Conservation (phyloP, 2,329 filamentous ascomycete species). For the Colletotrichum magnum region DNA sequence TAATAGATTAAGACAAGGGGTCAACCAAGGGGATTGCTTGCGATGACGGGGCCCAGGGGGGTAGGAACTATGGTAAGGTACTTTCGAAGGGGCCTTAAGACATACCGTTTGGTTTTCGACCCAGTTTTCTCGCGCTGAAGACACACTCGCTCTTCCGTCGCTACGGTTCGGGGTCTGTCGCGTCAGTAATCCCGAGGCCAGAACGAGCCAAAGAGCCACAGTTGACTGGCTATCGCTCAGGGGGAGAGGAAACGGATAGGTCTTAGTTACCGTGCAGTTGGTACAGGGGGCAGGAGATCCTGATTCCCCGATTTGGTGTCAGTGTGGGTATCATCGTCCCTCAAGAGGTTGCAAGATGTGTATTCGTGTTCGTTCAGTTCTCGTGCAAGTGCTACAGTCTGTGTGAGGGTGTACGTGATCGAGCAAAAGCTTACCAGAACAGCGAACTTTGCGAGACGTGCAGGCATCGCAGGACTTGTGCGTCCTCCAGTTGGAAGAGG, state of each 20-base stretch:
- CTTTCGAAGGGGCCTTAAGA: not conserved
- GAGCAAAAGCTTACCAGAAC: slow-evolving; percentile 47
- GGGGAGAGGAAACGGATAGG: too few relatives aligned
- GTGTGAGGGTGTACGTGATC: too few relatives aligned
- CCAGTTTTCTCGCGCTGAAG: slow-evolving; percentile 45
- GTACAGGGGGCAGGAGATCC: slow-evolving; percentile 43
- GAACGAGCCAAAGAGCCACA: slow-evolving; percentile 2
- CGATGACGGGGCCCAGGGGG: too few relatives aligned
- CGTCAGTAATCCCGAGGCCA: not conserved
- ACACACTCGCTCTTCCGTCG: slow-evolving; percentile 43
- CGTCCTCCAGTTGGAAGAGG: slow-evolving; percentile 5
- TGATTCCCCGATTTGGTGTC: not conserved
- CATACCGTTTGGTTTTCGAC: slow-evolving; percentile 44
- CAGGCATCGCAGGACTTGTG: slow-evolving; percentile 55
- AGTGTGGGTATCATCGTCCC: too few relatives aligned
- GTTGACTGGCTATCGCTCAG: too few relatives aligned
- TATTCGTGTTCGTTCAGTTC: too few relatives aligned
- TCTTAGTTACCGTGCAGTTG: slow-evolving; percentile 46
- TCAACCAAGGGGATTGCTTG: too few relatives aligned
- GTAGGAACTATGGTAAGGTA: too few relatives aligned
- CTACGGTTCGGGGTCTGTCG: not conserved
- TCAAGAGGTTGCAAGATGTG: too few relatives aligned
- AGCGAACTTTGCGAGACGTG: slow-evolving; percentile 57
- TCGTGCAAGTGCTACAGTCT: too few relatives aligned
- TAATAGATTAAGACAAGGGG: not conserved